Evolutionary conservation across 2,329 filamentous ascomycete genomes (phyloP).

Genomic region (Penicillium sp.): DNA sequence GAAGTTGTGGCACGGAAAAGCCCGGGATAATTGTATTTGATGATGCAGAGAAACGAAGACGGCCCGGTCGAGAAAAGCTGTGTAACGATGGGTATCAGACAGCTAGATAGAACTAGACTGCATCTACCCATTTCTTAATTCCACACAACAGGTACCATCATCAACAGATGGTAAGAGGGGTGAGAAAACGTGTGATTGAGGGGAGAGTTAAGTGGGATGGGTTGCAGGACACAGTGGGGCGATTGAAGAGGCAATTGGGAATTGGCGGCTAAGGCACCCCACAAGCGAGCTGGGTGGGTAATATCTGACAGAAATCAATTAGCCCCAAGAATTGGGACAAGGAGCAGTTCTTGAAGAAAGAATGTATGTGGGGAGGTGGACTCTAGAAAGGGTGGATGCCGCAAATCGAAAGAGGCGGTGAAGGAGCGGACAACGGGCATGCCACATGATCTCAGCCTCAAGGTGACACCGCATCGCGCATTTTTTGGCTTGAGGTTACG

Average conservation of each 20-base stretch:
- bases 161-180: constrained; percentile 15
- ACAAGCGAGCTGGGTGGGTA: constrained; percentile 7
- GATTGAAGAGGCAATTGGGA: constrained; percentile 15
- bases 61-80: constrained; percentile 14
- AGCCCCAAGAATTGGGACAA: constrained; percentile 3
- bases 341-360: constrained; percentile 10
- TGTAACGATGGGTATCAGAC: constrained; percentile 30
- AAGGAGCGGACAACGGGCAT: constrained; percentile 12
- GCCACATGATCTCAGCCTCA: constrained; percentile 30
- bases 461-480: constrained; percentile 5
- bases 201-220: constrained; percentile 25
- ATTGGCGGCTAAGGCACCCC: constrained; percentile 14
- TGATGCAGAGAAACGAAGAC: constrained; percentile 14
- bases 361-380: constrained; percentile 15
- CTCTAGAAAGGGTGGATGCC: constrained; percentile 16
- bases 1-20: constrained; percentile 11
- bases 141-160: constrained; percentile 28
- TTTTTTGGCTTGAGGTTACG: constrained; percentile 9
- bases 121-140: constrained; percentile 36
- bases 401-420: constrained; percentile 27
- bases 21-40: constrained; percentile 12
- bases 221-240: constrained; percentile 23
- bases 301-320: constrained; percentile 5
- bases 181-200: constrained; percentile 9
- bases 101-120: constrained; percentile 31